Conservation (phyloP, 179 eudicot species). For the Vitellaria paradoxa region DNA sequence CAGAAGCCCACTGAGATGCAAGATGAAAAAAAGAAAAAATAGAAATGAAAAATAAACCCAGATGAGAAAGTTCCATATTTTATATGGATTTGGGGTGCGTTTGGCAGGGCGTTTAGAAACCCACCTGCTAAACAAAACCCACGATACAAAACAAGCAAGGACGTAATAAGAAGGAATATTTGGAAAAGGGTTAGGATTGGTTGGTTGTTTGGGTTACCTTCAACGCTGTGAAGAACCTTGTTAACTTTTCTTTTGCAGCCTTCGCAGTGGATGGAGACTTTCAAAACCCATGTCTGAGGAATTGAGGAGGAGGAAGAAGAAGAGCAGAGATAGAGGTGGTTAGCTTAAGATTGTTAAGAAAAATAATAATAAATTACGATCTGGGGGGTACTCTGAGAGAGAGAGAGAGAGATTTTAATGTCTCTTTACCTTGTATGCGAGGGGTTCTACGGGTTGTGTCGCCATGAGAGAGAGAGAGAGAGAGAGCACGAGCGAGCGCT, state of each 20-base stretch:
- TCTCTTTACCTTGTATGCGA: too few species aligned
- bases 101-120: neutral
- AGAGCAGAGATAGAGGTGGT: too few species aligned
- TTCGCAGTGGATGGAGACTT: constrained; percentile 75
- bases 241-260: constrained; percentile 75
- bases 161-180: neutral
- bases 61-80: neutral
- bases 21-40: too few species aligned
- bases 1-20: neutral
- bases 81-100: neutral
- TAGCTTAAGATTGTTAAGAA: too few species aligned
- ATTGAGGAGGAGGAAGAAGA: too few species aligned
- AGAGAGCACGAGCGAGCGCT: too few species aligned
- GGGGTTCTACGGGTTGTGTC: too few species aligned
- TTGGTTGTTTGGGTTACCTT: constrained; percentile 12
- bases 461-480: too few species aligned
- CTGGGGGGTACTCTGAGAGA: too few species aligned
- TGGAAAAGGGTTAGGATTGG: neutral
- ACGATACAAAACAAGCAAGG: neutral
- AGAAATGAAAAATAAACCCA: neutral
- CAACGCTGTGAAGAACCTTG: constrained; percentile 38
- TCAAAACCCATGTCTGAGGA: constrained; percentile 24
- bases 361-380: too few species aligned
- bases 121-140: neutral
- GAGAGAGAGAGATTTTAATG: too few species aligned